These are phyloP conservation scores for Pyrenophora teres DNA, from an alignment of 2,329 filamentous ascomycete genomes.

Conservation along the genomic window DNA sequence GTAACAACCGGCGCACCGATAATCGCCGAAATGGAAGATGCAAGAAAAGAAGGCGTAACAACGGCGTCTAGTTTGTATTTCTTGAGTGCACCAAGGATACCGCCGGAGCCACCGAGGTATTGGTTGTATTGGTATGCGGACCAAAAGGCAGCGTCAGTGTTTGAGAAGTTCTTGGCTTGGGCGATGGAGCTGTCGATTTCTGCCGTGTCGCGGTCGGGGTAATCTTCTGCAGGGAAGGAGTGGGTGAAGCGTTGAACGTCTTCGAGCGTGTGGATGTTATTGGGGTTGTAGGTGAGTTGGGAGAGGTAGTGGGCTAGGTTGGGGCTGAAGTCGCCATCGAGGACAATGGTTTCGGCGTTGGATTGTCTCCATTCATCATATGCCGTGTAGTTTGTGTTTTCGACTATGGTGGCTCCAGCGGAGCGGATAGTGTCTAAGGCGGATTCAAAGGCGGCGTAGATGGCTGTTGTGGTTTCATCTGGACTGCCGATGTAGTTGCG, in stretches of 20 bases:
- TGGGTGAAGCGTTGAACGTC: constrained; percentile 63
- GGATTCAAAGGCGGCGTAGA: constrained; percentile 60
- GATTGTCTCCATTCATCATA: constrained; percentile 53
- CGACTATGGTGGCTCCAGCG: constrained; percentile 65
- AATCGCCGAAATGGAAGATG: constrained; percentile 57
- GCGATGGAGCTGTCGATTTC: constrained; percentile 61
- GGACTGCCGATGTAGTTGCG: constrained; percentile 59
- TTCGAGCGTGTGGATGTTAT: constrained; percentile 57
- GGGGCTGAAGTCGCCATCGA: constrained; percentile 63
- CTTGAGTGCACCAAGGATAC: constrained; percentile 64
- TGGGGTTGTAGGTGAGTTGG: constrained; percentile 62
- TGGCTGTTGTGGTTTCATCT: constrained; percentile 38
- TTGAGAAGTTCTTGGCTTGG: constrained; percentile 55
- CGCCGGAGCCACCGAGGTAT: constrained; percentile 62
- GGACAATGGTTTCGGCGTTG: constrained; percentile 51
- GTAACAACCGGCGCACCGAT: constrained; percentile 66
- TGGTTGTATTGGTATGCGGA: constrained; percentile 58
- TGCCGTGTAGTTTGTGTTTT: constrained; percentile 63
- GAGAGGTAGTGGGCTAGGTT: constrained; percentile 63
- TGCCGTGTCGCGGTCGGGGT: constrained; percentile 63
- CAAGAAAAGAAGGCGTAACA: constrained; percentile 61
- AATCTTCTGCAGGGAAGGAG: constrained; percentile 59
- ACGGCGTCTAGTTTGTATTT: constrained; percentile 65
- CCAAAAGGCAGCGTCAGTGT: constrained; percentile 63
- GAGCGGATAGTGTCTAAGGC: constrained; percentile 58